A percentile compares a stretch with the other conserved stretches of the same genome.
Conservation (phyloP, 805 yeast species). For the Scheffersomyces ergatensis region DNA sequence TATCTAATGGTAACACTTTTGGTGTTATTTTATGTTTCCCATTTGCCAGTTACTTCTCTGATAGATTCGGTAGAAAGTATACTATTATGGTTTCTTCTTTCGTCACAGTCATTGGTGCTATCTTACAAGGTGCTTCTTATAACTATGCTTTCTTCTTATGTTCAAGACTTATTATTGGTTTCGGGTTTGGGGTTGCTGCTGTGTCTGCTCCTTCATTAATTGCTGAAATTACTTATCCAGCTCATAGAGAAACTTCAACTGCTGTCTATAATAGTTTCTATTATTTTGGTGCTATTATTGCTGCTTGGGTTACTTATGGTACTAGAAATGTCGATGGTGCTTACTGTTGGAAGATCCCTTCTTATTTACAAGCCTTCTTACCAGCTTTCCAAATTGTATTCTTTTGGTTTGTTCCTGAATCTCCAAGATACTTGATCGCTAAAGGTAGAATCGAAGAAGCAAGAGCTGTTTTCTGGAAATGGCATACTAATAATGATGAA, state of each 20-base stretch:
- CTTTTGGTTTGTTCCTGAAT: conserved; percentile 45
- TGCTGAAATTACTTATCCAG: conserved; percentile 50
- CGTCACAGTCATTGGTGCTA: conserved; percentile 28
- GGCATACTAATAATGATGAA: conserved; percentile 35
- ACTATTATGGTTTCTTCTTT: conserved; percentile 20
- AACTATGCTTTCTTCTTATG: conserved; percentile 38
- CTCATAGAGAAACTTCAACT: conserved; percentile 38
- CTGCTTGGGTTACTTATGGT: conserved; percentile 53
- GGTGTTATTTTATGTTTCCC: conserved; percentile 35
- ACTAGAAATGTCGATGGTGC: conserved; percentile 26
- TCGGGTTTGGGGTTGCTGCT: conserved; percentile 39
- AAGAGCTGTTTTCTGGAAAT: conserved; percentile 32
- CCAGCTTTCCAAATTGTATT: conserved; percentile 40
- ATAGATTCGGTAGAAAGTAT: conserved; percentile 40
- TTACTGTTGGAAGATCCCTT: conserved; percentile 56
- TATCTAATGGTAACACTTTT: conserved; percentile 39
- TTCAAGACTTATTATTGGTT: conserved; percentile 48
- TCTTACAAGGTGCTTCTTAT: conserved; percentile 36
- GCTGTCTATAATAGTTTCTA: conserved; percentile 50
- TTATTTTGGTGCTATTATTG: conserved; percentile 52
- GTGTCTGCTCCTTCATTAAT: conserved; percentile 48
- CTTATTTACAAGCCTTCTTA: conserved; percentile 47
- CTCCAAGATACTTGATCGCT: conserved; percentile 44
- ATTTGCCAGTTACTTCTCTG: conserved; percentile 26
- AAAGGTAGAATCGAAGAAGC: conserved; percentile 45